phyloP scores from a whole-genome alignment of 2,329 filamentous ascomycete species.

The Sclerotinia trifoliorum region DNA sequence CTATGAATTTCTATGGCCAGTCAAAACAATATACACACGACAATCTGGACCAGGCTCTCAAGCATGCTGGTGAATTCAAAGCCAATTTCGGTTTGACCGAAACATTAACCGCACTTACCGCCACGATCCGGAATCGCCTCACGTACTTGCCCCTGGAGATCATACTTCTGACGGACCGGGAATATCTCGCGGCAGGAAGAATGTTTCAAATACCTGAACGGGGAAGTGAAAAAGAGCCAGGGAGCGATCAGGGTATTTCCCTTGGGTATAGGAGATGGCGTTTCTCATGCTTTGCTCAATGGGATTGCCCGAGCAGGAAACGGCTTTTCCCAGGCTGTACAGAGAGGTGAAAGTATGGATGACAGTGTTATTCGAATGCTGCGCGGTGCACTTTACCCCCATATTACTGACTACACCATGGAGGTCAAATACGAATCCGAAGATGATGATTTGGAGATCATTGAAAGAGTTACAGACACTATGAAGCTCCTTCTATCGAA shows the following conservation, averaged over 20 bases:
- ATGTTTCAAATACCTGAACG: slow-evolving; percentile 49
- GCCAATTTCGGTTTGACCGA: slow-evolving; percentile 55
- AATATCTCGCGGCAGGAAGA: slow-evolving; percentile 50
- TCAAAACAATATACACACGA: slow-evolving; percentile 49
- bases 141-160: slow-evolving; percentile 52
- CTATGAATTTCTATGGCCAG: slow-evolving; percentile 49
- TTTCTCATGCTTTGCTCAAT: slow-evolving; percentile 54
- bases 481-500: slow-evolving; percentile 42
- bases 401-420: slow-evolving; percentile 62
- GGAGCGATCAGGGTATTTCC: slow-evolving; percentile 53
- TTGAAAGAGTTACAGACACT: slow-evolving; percentile 56
- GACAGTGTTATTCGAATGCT: slow-evolving; percentile 71
- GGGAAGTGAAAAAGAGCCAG: slow-evolving; percentile 43
- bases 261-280: slow-evolving; percentile 52
- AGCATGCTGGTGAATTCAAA: slow-evolving; percentile 45
- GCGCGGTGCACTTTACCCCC: slow-evolving; percentile 65
- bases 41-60: slow-evolving; percentile 46
- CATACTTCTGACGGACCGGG: slow-evolving; percentile 56
- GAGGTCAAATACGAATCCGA: slow-evolving; percentile 57
- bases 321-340: slow-evolving; percentile 62
- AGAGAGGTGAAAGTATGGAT: slow-evolving; percentile 63
- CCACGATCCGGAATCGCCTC: slow-evolving; percentile 46
- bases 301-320: slow-evolving; percentile 54
- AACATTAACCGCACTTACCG: slow-evolving; percentile 48
- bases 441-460: slow-evolving; percentile 59